A percentile compares a stretch with the other conserved stretches of the same genome.
Conservation (phyloP, 345 rosid genomes). For the Euphorbia lathyris region DNA sequence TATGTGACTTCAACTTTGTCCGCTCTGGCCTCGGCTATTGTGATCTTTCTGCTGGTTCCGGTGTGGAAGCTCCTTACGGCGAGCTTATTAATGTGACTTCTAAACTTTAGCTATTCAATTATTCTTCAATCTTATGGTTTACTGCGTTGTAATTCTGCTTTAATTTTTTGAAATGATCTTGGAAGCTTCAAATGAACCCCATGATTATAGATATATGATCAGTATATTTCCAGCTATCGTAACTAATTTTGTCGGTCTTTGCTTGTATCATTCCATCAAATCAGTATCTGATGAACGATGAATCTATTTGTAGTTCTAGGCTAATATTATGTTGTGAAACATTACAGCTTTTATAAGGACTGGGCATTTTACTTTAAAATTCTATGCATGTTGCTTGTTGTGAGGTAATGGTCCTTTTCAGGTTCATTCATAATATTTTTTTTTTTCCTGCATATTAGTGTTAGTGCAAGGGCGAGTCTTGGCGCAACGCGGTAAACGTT, state of each 20-base stretch:
- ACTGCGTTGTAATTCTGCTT: too few relatives aligned
- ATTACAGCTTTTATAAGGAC: too few relatives aligned
- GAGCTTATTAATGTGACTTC: constrained; percentile 70
- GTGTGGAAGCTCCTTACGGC: constrained; percentile 67
- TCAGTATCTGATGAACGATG: too few relatives aligned
- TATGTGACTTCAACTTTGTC: constrained; percentile 60
- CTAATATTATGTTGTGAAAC: too few relatives aligned
- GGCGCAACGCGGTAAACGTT: too few relatives aligned
- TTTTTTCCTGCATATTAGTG: not conserved
- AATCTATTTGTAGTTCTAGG: too few relatives aligned
- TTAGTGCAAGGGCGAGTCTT: too few relatives aligned
- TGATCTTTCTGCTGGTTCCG: constrained; percentile 61
- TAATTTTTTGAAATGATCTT: not conserved
- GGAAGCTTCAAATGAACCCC: not conserved
- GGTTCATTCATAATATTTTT: not conserved
- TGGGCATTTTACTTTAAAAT: not conserved
- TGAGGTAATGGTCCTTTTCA: too few relatives aligned
- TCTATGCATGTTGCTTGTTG: too few relatives aligned
- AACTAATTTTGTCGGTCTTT: not conserved
- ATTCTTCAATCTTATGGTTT: not conserved
- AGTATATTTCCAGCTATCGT: not conserved
- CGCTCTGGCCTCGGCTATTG: constrained; percentile 88
- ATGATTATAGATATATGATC: not conserved
- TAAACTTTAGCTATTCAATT: not conserved
- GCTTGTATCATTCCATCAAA: not conserved